Base-by-base conservation (phyloP, 805 yeast genomes). In the Schizosaccharomyces octosporus region DNA sequence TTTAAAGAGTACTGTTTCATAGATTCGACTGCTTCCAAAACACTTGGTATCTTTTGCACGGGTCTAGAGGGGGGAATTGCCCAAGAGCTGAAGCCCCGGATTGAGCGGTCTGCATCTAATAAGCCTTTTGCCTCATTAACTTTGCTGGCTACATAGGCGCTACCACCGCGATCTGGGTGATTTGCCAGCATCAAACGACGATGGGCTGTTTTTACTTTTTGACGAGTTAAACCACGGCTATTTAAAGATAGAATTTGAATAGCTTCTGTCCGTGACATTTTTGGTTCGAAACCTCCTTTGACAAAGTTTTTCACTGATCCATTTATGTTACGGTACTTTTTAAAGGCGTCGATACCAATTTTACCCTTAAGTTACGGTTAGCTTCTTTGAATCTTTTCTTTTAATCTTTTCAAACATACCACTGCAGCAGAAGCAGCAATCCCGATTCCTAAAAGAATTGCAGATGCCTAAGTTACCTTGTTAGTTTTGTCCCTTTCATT, bases 81-180 rank as follows among this genome's bases (percentile, higher is more conserved):
- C 39, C 60, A 31, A 19, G 60, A 27, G 17, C 29, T 19, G 17
- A 57, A 57, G 1, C 24, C 11, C 4, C 61, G 54, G 17, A 48
- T 36, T 15, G 48, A 61, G n/a, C 61, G 43, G 21, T 62, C 60
- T 71, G 81, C 80, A 66, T 86, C 93, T 66, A 87, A 76, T 57
- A 85, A 74, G 61, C 82, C 89, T 70, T 85, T 88, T 42, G 95
- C 95, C 69, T 83, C 86, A 68, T 87, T 87, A 60, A 87, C 84
- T 73, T 87, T 87, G 71, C 86, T 82, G 31, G 95, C 93, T 64
- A 87, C 67, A 65, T 78, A 84, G 21, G 87, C 81, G 58, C 89
- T 83, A 1, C 95, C 95, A 2, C 95, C 95, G 66, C 84, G 81
- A 70, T 87, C 95, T 0, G 95, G 95, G 69, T 87, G 95, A 70